Conservation (phyloP, 441 rosid genomes). For the Gossypium schwendimanii region DNA sequence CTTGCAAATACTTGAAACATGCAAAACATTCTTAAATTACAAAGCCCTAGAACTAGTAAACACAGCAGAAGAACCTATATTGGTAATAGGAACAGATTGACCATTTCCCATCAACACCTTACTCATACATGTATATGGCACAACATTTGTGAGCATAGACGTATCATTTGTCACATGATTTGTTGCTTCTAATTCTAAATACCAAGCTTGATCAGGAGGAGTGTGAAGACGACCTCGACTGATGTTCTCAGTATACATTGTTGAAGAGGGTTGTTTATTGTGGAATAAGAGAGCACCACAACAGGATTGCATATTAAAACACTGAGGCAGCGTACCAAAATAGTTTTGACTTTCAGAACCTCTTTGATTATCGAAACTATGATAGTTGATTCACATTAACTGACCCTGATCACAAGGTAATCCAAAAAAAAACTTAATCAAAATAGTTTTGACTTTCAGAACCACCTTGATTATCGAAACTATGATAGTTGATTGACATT, state of each 20-base stretch:
- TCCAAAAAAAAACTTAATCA: too few species aligned
- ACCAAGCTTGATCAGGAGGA: background rate
- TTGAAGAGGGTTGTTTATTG: too few species aligned
- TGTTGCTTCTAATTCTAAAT: background rate
- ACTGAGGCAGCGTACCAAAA: background rate
- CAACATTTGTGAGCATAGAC: background rate
- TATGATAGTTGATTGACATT: too few species aligned
- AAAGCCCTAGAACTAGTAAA: background rate
- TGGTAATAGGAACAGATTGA: too few species aligned
- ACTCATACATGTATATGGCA: background rate
- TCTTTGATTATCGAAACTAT: background rate
- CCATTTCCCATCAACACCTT: background rate
- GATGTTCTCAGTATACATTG: background rate
- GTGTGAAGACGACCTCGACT: background rate
- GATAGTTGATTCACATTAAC: background rate
- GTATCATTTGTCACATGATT: background rate
- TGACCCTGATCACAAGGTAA: background rate
- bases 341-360: too few species aligned
- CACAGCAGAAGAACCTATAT: background rate
- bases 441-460: too few species aligned
- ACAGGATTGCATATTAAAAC: background rate
- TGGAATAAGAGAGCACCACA: too few species aligned
- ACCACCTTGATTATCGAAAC: too few species aligned
- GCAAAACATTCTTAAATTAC: background rate
- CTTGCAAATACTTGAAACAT: background rate